Conservation (phyloP, 768 basidiomycete species). For the Scleroderma bovista region DNA sequence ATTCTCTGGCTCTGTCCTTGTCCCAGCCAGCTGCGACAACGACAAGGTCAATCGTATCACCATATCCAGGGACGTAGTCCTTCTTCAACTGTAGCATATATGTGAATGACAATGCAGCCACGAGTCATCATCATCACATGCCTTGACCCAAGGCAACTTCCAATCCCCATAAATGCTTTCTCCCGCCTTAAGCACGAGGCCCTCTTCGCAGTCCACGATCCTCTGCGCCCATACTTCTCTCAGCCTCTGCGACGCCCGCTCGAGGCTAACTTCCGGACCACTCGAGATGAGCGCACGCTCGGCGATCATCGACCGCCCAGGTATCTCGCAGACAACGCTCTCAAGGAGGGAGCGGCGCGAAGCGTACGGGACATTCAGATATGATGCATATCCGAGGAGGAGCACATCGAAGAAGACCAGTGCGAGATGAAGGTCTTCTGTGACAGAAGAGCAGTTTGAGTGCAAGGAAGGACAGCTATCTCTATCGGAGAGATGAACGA, state of each 20-base stretch:
- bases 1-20: constrained; percentile 66
- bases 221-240: constrained; percentile 43
- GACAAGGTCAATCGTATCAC: constrained; percentile 76
- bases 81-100: constrained; percentile 49
- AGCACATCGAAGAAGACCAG: constrained; percentile 88
- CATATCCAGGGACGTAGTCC: constrained; percentile 83
- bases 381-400: constrained; percentile 53
- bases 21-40: constrained; percentile 79
- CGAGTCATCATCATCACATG: constrained; percentile 19
- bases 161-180: constrained; percentile 63
- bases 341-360: constrained; percentile 61
- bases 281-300: constrained; percentile 42
- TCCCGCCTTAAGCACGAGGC: constrained; percentile 73
- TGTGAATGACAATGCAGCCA: constrained; percentile 2
- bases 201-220: constrained; percentile 55
- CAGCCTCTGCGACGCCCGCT: constrained; percentile 25
- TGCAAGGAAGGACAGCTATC: constrained; percentile 38
- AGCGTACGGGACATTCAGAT: constrained; percentile 52
- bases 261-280: constrained; percentile 6
- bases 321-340: constrained; percentile 42
- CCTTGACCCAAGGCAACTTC: constrained; percentile 75
- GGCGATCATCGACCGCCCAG: constrained; percentile 62
- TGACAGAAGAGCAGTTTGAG: constrained; percentile 33
- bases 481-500: constrained; percentile 6
- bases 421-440: constrained; percentile 52